A percentile compares a stretch with the other conserved stretches of the same genome.
Conservation (phyloP, 2,329 filamentous ascomycete genomes). For the Aspergillus intermedius region DNA sequence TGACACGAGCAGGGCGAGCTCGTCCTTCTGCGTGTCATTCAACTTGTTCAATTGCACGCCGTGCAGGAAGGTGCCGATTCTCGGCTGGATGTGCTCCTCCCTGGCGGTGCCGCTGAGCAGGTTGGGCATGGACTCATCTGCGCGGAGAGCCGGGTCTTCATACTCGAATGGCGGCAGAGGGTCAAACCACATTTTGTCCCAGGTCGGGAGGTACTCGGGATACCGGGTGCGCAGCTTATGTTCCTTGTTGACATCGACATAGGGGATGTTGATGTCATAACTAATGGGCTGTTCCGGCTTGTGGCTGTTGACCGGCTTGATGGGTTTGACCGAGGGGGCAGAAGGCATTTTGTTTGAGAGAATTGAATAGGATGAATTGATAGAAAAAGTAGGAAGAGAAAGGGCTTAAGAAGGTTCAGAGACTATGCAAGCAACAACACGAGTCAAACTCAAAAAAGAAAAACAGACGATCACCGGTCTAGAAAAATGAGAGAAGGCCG, state of each 20-base stretch:
- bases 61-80: constrained; percentile 36
- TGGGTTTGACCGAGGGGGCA: constrained; percentile 23
- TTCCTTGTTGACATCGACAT: constrained; percentile 37
- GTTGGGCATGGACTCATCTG: constrained; percentile 35
- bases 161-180: constrained; percentile 41
- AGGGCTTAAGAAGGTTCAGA: not conserved
- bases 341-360: constrained; percentile 20
- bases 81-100: constrained; percentile 37
- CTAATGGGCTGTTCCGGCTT: constrained; percentile 30
- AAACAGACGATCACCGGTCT: not conserved
- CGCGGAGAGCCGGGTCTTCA: constrained; percentile 42
- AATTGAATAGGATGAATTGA: not conserved
- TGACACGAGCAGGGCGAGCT: constrained; percentile 59
- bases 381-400: not conserved
- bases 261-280: constrained; percentile 46
- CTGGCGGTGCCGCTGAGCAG: constrained; percentile 26
- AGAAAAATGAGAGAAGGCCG: not conserved
- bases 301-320: constrained; percentile 18
- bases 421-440: not conserved
- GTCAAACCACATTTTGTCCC: constrained; percentile 44
- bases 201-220: constrained; percentile 42
- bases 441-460: not conserved
- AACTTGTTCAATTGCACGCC: constrained; percentile 45
- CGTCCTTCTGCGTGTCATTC: constrained; percentile 43
- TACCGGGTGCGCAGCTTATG: constrained; percentile 35